phyloP scores from a whole-genome alignment of 345 rosid genomes.

The Hibiscus syriacus region DNA sequence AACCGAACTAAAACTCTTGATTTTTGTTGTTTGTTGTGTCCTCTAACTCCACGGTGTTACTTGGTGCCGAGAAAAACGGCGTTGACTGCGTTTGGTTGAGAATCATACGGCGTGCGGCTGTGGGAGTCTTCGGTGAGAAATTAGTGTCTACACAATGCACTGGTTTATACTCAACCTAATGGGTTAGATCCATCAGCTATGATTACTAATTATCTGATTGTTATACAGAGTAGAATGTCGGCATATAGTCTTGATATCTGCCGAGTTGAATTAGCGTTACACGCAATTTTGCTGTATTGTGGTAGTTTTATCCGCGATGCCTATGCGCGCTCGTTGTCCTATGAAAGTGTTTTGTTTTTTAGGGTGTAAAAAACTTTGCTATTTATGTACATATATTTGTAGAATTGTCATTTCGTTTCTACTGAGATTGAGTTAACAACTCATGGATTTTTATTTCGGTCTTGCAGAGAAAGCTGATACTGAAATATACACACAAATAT shows the following conservation, averaged over 20 bases:
- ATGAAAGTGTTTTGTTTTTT: background rate
- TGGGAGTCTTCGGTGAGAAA: too few relatives aligned
- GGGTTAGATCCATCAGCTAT: background rate
- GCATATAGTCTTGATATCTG: too few relatives aligned
- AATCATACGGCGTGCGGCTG: too few relatives aligned
- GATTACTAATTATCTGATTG: background rate
- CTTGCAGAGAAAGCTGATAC: conserved; percentile 82
- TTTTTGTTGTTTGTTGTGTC: too few relatives aligned
- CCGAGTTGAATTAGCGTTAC: background rate
- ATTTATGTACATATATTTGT: background rate
- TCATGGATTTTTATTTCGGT: conserved; percentile 4
- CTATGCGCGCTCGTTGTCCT: background rate
- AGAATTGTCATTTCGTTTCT: background rate
- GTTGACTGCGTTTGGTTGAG: too few relatives aligned
- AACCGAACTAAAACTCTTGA: too few relatives aligned
- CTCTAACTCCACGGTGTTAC: too few relatives aligned
- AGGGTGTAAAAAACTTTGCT: background rate
- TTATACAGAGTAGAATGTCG: background rate
- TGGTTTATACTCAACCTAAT: background rate
- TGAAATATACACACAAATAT: conserved; percentile 63
- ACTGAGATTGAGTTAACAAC: background rate
- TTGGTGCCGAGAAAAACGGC: too few relatives aligned
- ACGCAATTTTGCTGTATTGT: background rate
- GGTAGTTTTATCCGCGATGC: background rate
- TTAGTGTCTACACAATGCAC: too few relatives aligned